These are phyloP conservation scores for Tubosaeta brunneosetosa DNA, from an alignment of 768 basidiomycete genomes.

Conservation along the genomic window DNA sequence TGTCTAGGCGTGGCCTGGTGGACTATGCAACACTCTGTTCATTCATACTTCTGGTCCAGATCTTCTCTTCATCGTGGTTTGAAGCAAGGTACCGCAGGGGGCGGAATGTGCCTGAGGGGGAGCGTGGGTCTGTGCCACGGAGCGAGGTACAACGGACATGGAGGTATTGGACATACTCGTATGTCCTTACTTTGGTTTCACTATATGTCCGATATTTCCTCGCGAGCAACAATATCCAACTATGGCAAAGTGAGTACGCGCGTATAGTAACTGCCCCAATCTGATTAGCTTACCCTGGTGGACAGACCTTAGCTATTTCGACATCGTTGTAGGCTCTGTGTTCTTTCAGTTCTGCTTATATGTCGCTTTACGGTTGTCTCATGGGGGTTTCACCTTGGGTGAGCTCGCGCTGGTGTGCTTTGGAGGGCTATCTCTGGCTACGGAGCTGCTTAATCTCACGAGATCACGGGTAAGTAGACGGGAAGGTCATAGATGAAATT, in stretches of 20 bases:
- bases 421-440: slow-evolving; percentile 79
- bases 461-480: slow-evolving; percentile 61
- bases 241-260: slow-evolving; percentile 66
- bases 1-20: slow-evolving; percentile 72
- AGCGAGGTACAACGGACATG: slow-evolving; percentile 60
- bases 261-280: neutral
- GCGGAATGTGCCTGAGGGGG: slow-evolving; percentile 51
- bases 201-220: slow-evolving; percentile 48
- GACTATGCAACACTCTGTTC: slow-evolving; percentile 80
- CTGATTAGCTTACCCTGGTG: slow-evolving; percentile 3
- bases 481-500: neutral
- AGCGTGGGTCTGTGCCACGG: slow-evolving; percentile 72
- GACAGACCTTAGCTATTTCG: slow-evolving; percentile 73
- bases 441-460: slow-evolving; percentile 84
- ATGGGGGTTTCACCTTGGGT: slow-evolving; percentile 93
- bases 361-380: slow-evolving; percentile 81
- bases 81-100: slow-evolving; percentile 49
- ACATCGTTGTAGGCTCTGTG: slow-evolving; percentile 63
- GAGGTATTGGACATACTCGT: slow-evolving; percentile 63
- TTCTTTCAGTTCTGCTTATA: slow-evolving; percentile 94
- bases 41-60: slow-evolving; percentile 72
- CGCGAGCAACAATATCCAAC: slow-evolving; percentile 36
- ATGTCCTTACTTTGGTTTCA: slow-evolving; percentile 46
- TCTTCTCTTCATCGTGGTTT: slow-evolving; percentile 70
- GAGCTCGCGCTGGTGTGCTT: slow-evolving; percentile 88